Base-by-base conservation (phyloP, 1,284 basidiomycete species). In the Agroathelia rolfsii region DNA sequence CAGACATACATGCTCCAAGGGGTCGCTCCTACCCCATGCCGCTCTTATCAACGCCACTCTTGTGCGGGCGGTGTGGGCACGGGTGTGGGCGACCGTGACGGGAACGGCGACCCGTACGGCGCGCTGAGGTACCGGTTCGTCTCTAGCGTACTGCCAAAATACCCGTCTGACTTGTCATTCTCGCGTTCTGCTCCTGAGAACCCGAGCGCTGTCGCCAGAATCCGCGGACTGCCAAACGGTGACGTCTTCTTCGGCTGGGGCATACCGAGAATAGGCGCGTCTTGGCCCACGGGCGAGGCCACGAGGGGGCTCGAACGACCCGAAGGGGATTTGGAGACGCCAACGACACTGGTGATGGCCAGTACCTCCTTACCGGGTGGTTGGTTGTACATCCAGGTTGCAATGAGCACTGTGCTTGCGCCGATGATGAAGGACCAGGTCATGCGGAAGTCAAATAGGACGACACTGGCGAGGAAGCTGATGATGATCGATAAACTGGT, bases 401-500 rank as follows among this genome's bases (percentile, higher is more conserved):
- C 82, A 6, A 69, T 65, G 14, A 97, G 70, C 21, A 96, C 93
- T 20, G 86, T 81, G 2, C 72, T 66, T 1, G 89, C 78, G 18
- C 93, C 93, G 19, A 89, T 64, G 41, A 93, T 55, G 56, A 97
- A 97, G 0, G 81, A 74, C 9, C 76, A 67, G 0, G 93, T 94
- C 51, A 97, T 82, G 17, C 69, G 67, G 56, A 93, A 93, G 50
- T 84, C 69, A 66, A 96, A 96, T 21, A 96, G 72, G 13, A 74
- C 74, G 41, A 96, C 87, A 25, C 83, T 88, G 3, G 90, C 87
- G 39, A 93, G 72, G 69, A 93, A 96, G 27, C 89, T 92, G 32
- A 98, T 63, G 37, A 97, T 76, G 60, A 98, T 97, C 42, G 80
- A 84, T 35, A 97, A 70, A 42, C 81, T 86, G 0, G 93, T 96